Base-by-base conservation (phyloP, 2,329 filamentous ascomycete species). In the Diaporthe vexans region DNA sequence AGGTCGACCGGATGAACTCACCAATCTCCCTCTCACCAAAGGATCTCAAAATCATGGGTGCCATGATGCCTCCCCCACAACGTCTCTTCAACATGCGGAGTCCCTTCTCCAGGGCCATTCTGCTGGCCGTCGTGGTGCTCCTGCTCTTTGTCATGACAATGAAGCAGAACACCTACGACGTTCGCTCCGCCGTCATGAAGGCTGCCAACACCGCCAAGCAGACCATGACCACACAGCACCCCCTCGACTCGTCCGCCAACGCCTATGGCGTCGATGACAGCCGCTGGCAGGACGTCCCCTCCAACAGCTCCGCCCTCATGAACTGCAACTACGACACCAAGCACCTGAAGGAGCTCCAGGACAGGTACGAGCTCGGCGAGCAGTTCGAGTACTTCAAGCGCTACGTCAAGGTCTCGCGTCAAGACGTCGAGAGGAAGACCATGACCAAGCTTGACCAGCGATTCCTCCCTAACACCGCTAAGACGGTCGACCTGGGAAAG, bases 381-480 rank as follows among this genome's bases (percentile, higher is more conserved):
- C 84, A 83, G 52, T 88, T 91, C 76, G 86, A 91, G 76, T 91
- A 91, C 81, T 84, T 86, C 74, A 88, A 88, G 81, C 85, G 89
- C 72, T 89, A 90, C 77, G 82, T 91, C 33, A 86, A 86, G 77
- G 87, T 89, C 75, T 84, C 84, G 52, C 86, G 88, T 52, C 81
- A 87, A 70, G 85, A 87, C 72, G 85, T 90, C 35, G 77, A 84
- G 59, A 85, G 89, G 52, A 87, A 87, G 78, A 84, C 85, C 21
- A 84, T 90, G 76, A 90, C 88, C n/a, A 85, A 85, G 75, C 77
- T 91, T 10, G 76, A 84, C 17, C 85, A 88, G 70, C 82, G 83
- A 33, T 84, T 91, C 67, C 81, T 90, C 24, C 84, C 85, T 13
- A 81, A 82, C 29, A 81, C 83, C 58, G 86, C 89, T 79, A 86